phyloP scores from a whole-genome alignment of 1,139 yeast species.

The Ogataea hybrid region DNA sequence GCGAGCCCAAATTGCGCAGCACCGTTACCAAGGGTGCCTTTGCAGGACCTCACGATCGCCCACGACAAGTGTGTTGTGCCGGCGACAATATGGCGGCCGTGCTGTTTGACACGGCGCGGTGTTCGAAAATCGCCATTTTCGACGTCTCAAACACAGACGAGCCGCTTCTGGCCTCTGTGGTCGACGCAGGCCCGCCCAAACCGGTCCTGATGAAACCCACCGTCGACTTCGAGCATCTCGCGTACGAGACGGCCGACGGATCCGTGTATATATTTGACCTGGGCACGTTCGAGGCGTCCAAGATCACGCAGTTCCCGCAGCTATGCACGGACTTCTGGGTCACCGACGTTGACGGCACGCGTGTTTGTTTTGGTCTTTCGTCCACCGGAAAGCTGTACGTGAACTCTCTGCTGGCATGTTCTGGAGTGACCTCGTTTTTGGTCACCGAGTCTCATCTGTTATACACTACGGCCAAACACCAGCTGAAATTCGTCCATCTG shows the following conservation, averaged over 20 bases:
- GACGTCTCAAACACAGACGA: conserved; percentile 41
- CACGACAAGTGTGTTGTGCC: conserved; percentile 65
- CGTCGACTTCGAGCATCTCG: conserved; percentile 51
- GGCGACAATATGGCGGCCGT: conserved; percentile 51
- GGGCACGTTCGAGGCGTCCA: conserved; percentile 25
- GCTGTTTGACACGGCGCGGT: conserved; percentile 48
- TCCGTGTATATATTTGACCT: conserved; percentile 45
- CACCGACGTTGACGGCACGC: conserved; percentile 24
- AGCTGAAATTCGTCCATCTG: conserved; percentile 79
- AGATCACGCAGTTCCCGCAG: conserved; percentile 60
- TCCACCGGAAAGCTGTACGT: conserved; percentile 72
- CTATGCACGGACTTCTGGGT: conserved; percentile 65
- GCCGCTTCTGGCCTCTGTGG: conserved; percentile 41
- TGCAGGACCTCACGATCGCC: conserved; percentile 42
- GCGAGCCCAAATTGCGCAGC: conserved; percentile 46
- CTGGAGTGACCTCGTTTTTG: conserved; percentile 80
- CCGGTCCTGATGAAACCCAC: conserved; percentile 56
- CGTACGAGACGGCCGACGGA: conserved; percentile 66
- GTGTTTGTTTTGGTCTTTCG: conserved; percentile 62
- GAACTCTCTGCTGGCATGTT: conserved; percentile 60
- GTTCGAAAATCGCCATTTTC: conserved; percentile 50
- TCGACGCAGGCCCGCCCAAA: conserved; percentile 46
- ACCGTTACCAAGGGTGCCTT: conserved; percentile 37
- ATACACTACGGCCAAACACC: conserved; percentile 87
- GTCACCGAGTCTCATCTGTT: conserved; percentile 71